A percentile compares a stretch with the other conserved stretches of the same genome.
These are phyloP conservation scores for Thelephora terrestris DNA, from an alignment of 1,284 basidiomycete genomes.

Conservation along the genomic window DNA sequence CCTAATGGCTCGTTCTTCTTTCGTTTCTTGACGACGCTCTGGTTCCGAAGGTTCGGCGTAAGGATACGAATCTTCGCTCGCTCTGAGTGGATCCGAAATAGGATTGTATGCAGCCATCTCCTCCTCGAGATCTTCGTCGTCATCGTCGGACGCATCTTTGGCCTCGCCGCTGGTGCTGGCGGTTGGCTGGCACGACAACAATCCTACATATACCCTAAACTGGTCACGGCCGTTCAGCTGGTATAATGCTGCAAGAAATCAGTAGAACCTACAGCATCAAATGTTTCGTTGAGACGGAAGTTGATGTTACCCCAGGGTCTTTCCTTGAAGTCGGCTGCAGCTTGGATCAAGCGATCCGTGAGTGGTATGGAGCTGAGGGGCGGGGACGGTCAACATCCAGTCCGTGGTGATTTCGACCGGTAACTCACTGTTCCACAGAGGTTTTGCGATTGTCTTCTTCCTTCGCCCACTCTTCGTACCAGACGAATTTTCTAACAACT, in stretches of 20 bases:
- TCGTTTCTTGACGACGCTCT: constrained; percentile 4
- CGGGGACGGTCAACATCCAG: neutral
- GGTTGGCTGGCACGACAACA: constrained; percentile 31
- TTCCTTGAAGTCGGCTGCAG: constrained; percentile 45
- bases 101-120: neutral
- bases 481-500: constrained; percentile 26
- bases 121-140: constrained; percentile 13
- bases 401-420: constrained; percentile 1
- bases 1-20: constrained; percentile 33
- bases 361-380: constrained; percentile 30
- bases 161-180: constrained; percentile 9
- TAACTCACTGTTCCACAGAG: constrained; percentile 31
- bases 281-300: constrained; percentile 37
- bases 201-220: constrained; percentile 48
- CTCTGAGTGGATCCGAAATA: neutral
- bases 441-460: constrained; percentile 32
- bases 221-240: constrained; percentile 14
- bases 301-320: constrained; percentile 40
- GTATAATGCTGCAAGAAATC: neutral
- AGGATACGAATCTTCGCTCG: constrained; percentile 1
- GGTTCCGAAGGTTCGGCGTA: constrained; percentile 7
- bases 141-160: constrained; percentile 23
- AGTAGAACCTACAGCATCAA: constrained; percentile 43
- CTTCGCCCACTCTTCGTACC: constrained; percentile 61
- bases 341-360: constrained; percentile 45